phyloP scores from a whole-genome alignment of 1,284 basidiomycete genomes.

The Wolfiporia cocos region DNA sequence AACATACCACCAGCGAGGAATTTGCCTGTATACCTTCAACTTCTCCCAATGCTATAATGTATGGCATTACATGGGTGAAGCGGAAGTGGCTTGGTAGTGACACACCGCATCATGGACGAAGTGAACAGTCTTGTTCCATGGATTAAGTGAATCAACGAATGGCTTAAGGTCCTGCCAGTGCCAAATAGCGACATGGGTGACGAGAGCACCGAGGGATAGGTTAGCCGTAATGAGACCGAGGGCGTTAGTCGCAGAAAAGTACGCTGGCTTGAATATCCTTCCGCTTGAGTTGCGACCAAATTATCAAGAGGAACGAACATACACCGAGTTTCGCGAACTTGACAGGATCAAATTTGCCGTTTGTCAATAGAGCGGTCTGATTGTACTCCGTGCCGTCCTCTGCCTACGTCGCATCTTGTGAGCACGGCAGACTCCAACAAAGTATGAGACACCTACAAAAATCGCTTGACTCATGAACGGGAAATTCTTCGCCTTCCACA shows the following conservation, averaged over 20 bases:
- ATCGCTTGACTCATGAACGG: constrained; percentile 38
- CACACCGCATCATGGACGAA: constrained; percentile 22
- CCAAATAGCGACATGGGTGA: constrained; percentile 24
- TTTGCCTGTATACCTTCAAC: constrained; percentile 54
- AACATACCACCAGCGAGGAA: constrained; percentile 57
- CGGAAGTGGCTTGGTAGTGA: not conserved
- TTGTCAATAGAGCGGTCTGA: constrained; percentile 32
- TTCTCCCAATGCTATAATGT: constrained; percentile 35
- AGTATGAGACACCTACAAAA: constrained; percentile 19
- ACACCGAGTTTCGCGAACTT: constrained; percentile 21
- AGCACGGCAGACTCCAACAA: too few species aligned
- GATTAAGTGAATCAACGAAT: constrained; percentile 24
- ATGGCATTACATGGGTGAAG: not conserved
- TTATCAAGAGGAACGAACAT: not conserved
- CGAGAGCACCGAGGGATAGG: constrained; percentile 18
- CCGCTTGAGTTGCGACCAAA: not conserved
- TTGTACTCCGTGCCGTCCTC: constrained; percentile 33
- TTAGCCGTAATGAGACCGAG: constrained; percentile 26
- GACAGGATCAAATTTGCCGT: constrained; percentile 24
- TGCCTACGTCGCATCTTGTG: constrained; percentile 8
- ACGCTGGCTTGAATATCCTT: constrained; percentile 19
- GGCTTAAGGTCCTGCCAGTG: constrained; percentile 32
- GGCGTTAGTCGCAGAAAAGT: constrained; percentile 25
- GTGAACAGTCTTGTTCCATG: constrained; percentile 22
- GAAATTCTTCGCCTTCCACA: constrained; percentile 32